Evolutionary conservation across 805 yeast genomes (phyloP).

Genomic region (Candida endomychidarum): DNA sequence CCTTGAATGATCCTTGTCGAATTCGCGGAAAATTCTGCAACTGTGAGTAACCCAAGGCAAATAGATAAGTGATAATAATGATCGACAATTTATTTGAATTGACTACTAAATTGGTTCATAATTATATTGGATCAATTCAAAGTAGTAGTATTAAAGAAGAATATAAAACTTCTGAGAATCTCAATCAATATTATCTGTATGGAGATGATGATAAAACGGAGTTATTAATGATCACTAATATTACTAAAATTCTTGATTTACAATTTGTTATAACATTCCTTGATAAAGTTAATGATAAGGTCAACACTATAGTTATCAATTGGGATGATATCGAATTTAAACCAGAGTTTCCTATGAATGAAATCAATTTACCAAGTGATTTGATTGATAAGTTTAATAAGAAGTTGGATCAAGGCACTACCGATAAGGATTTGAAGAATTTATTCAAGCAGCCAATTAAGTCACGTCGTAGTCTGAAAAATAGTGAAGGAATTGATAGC

Average conservation of each 20-base stretch:
- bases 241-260: conserved; percentile 9
- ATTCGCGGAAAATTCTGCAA: conserved; percentile 3
- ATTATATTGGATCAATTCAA: conserved; percentile 19
- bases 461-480: not conserved
- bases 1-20: conserved; percentile 10
- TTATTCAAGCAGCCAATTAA: conserved; percentile 10
- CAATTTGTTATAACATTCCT: conserved; percentile 11
- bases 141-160: conserved; percentile 8
- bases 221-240: conserved; percentile 12
- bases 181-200: conserved; percentile 12
- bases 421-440: conserved; percentile 8
- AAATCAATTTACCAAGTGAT: conserved; percentile 19
- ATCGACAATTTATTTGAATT: conserved; percentile 23
- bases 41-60: not conserved
- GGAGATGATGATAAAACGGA: conserved; percentile 7
- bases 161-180: not conserved
- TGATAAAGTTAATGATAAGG: conserved; percentile 13
- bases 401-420: conserved; percentile 2
- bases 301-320: conserved; percentile 22
- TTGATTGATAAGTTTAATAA: conserved; percentile 22
- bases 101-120: conserved; percentile 20
- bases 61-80: conserved; percentile 5
- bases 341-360: conserved; percentile 24
- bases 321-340: conserved; percentile 21
- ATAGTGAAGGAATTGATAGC: not conserved